These are phyloP conservation scores for Vitis hybrid DNA, from an alignment of 177 flowering plant genomes.

Conservation along the genomic window DNA sequence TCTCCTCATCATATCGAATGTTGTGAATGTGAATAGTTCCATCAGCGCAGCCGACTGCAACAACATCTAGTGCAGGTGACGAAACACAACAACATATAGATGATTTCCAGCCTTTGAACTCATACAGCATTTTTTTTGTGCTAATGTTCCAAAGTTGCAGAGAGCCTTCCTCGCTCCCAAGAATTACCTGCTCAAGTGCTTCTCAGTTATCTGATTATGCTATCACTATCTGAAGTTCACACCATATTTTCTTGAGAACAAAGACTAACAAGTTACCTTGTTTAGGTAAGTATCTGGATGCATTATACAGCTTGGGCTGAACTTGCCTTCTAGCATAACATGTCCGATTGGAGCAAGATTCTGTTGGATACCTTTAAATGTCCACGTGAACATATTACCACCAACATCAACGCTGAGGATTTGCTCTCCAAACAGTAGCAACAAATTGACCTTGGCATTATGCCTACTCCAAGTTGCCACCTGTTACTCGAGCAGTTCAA, in stretches of 20 bases:
- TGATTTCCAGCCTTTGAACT: constrained; percentile 88
- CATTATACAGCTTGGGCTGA: constrained; percentile 81
- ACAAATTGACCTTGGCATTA: constrained; percentile 62
- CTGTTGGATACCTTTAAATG: constrained; percentile 67
- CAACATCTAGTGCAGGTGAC: constrained; percentile 95
- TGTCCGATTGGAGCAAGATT: constrained; percentile 72
- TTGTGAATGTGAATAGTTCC: constrained; percentile 92
- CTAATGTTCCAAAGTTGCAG: constrained; percentile 94
- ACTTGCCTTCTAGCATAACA: constrained; percentile 51
- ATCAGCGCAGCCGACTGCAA: constrained; percentile 95
- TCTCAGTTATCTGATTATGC: constrained; percentile 6
- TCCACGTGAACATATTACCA: constrained; percentile 81
- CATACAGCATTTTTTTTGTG: constrained; percentile 77
- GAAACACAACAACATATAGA: constrained; percentile 76
- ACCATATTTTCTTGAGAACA: neutral
- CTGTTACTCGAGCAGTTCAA: constrained; percentile 28
- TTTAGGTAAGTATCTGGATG: constrained; percentile 98
- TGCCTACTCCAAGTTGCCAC: constrained; percentile 92
- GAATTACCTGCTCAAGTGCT: constrained; percentile 52
- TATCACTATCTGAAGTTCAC: neutral
- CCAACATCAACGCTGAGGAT: constrained; percentile 76
- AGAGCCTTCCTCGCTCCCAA: constrained; percentile 87
- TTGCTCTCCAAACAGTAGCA: constrained; percentile 88
- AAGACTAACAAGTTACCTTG: constrained; percentile 52
- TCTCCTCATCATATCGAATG: constrained; percentile 74